Percentiles rank a stretch among this genome's conserved stretches.
Conservation (phyloP, 2,329 filamentous ascomycete species). For the Coniochaeta sp. region DNA sequence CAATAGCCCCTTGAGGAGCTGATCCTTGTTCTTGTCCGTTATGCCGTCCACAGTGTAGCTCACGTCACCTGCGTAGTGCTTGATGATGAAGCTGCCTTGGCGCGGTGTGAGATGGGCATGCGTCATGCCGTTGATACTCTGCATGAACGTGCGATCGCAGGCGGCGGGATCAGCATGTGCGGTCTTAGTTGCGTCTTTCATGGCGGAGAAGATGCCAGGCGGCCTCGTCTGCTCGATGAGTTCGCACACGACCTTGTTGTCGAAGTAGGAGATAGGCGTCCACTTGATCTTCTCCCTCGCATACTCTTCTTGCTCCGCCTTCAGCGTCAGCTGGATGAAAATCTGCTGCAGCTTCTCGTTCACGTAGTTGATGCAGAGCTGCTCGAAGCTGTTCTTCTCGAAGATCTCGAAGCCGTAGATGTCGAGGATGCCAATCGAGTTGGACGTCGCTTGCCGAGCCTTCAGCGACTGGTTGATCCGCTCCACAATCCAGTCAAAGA, state of each 20-base stretch:
- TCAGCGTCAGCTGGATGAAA: constrained; percentile 94
- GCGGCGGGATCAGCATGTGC: constrained; percentile 91
- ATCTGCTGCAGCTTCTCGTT: constrained; percentile 99
- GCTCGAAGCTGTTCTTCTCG: constrained; percentile 97
- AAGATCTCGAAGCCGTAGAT: constrained; percentile 99
- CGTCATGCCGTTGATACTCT: constrained; percentile 81
- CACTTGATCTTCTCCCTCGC: constrained; percentile 93
- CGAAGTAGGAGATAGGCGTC: constrained; percentile 99
- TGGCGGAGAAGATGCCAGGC: constrained; percentile 84
- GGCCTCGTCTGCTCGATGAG: constrained; percentile 89
- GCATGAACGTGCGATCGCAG: constrained; percentile 93
- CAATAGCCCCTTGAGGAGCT: constrained; percentile 86
- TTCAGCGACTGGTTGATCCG: constrained; percentile 84
- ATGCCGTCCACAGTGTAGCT: constrained; percentile 92
- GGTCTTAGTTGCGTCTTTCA: constrained; percentile 98
- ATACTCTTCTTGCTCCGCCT: constrained; percentile 97
- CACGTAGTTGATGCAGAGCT: constrained; percentile 99
- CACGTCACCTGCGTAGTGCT: constrained; percentile 97
- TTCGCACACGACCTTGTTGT: constrained; percentile 98
- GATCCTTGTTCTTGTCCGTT: constrained; percentile 99
- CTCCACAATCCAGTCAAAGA: constrained; percentile 97
- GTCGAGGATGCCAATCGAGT: constrained; percentile 93
- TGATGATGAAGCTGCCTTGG: constrained; percentile 95
- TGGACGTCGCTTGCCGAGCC: constrained; percentile 65
- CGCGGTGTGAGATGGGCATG: constrained; percentile 87